These are phyloP conservation scores for Fremontodendron californicum DNA, from an alignment of 345 rosid genomes.

Conservation along the genomic window DNA sequence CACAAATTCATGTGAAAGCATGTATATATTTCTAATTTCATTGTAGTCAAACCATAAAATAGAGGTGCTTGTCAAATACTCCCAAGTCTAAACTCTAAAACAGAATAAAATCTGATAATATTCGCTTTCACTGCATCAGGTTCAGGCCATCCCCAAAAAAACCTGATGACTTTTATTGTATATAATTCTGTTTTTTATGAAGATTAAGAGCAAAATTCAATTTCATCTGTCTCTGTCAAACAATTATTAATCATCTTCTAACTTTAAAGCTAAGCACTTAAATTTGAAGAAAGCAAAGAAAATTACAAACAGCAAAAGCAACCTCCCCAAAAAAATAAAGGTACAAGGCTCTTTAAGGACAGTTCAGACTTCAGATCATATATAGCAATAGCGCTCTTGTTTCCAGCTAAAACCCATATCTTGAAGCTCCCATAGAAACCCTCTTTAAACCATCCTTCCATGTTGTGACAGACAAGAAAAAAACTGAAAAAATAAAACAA, in stretches of 20 bases:
- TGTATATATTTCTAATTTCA: too few relatives aligned
- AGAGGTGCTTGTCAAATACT: too few relatives aligned
- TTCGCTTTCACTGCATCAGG: neutral
- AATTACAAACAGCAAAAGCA: neutral
- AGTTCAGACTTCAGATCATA: neutral
- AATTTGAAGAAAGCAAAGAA: neutral
- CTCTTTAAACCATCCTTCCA: conserved; percentile 18
- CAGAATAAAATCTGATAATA: neutral
- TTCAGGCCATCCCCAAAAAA: neutral
- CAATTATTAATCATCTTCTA: conserved; percentile 6
- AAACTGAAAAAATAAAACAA: conserved; percentile 1
- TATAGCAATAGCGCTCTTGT: neutral
- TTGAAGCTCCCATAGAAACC: neutral
- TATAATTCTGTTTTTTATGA: too few relatives aligned
- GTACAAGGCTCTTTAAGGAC: neutral
- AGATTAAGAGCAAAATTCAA: neutral
- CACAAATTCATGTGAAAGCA: too few relatives aligned
- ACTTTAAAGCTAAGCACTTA: conserved; percentile 4
- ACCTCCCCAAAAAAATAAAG: neutral
- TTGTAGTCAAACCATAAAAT: too few relatives aligned
- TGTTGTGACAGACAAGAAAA: conserved; percentile 2
- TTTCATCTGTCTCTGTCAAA: neutral
- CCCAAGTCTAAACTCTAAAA: too few relatives aligned
- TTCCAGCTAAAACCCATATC: conserved; percentile 17
- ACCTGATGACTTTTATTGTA: neutral